Base-by-base conservation (phyloP, 345 rosid genomes). In the Citrus hindsii region DNA sequence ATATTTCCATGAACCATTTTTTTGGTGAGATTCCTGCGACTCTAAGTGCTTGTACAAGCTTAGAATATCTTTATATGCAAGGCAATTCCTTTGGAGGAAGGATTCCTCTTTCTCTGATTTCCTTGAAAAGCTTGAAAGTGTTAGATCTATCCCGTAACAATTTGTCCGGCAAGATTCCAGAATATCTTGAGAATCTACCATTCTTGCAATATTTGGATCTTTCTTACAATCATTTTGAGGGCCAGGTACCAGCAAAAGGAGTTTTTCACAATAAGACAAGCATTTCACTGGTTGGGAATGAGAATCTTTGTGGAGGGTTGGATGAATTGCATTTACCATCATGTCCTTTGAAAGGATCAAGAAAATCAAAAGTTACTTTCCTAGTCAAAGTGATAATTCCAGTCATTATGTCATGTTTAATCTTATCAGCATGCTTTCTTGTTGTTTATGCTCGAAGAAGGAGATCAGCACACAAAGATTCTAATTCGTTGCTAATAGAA, bases 121-220 rank as follows among this genome's bases (percentile, higher is more conserved):
- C 46, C 83, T 69, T 62, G 55, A 14, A 3, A 10, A 40, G 46
- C 46, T 9, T 40, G 12, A 40, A 40, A 40, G 46, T 2, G 30
- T 33, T 81, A n/a, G 59, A 71, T 61, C 80, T 81, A 13, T 71
- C 80, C 32, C 18, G 16, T 46, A 80, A 76, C 76, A 80, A 76
- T 7, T 24, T 71, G 63, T 76, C 77, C 0, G 40, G 76, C 30
- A 16, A 61, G 59, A 80, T 80, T 71, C 77, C 69, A 4, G 40
- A 21, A 9, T 76, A 9, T 56, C 27, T 71, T 19, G 66, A 71
- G 76, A 42, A 32, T 67, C 68, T 77, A 24, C 32, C 67, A 5
- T 55, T 32, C 68, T 60, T 67, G 46, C 22, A 32, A 38, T 22
- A 65, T 27, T 63, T 77, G 27, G 73, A 82, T 30, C 33, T 82